These are phyloP conservation scores for Apiosordaria backusii DNA, from an alignment of 495 filamentous ascomycete genomes.

Conservation along the genomic window DNA sequence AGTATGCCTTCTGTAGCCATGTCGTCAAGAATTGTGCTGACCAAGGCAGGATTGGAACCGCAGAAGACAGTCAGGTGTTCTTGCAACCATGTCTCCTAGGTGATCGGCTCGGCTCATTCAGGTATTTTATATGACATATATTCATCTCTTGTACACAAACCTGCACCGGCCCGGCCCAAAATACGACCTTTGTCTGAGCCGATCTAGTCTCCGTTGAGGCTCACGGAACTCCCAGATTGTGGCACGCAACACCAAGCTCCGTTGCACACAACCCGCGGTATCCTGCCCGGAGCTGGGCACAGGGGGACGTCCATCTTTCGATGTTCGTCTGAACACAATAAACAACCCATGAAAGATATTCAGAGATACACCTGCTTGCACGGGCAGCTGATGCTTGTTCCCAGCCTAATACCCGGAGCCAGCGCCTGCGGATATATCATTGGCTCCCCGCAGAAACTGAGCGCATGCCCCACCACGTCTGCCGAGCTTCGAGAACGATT, in stretches of 20 bases:
- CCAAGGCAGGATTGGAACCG: neutral
- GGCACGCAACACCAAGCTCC: conserved; percentile 11
- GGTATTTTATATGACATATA: neutral
- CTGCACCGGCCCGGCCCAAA: neutral
- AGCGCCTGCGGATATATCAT: neutral
- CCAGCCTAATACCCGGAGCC: neutral
- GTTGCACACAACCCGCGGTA: neutral
- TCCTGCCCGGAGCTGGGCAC: neutral
- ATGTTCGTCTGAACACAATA: neutral
- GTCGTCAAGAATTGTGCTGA: neutral
- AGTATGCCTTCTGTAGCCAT: neutral
- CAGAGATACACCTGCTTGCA: neutral
- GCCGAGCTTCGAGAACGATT: conserved; percentile 22
- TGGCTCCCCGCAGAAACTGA: conserved; percentile 3
- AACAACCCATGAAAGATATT: neutral
- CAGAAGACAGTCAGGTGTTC: neutral
- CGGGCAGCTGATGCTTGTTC: neutral
- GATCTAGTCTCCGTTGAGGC: conserved; percentile 16
- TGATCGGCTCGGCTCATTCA: too few relatives aligned
- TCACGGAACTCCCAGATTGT: conserved; percentile 18
- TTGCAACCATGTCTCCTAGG: neutral
- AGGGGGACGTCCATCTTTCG: neutral
- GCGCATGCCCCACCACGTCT: conserved; percentile 7
- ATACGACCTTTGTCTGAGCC: neutral
- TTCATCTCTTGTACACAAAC: neutral